These are phyloP conservation scores for Cercospora citrullina DNA, from an alignment of 2,329 filamentous ascomycete genomes.

Conservation along the genomic window DNA sequence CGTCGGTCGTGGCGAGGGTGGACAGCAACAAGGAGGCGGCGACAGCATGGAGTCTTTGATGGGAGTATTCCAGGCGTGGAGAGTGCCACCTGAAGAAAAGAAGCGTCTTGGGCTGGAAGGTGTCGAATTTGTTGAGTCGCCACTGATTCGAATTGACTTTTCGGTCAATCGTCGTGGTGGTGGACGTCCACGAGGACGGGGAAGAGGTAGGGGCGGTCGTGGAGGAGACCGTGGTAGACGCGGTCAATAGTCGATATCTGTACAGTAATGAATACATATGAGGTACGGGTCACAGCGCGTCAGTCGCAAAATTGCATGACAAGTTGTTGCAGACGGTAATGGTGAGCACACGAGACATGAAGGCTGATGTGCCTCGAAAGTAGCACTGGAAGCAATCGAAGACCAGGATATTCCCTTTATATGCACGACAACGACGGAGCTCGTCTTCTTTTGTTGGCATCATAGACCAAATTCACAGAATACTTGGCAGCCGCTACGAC, in stretches of 20 bases:
- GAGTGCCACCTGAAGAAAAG: slow-evolving; percentile 60
- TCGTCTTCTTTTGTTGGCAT: not conserved
- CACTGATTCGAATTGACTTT: slow-evolving; percentile 66
- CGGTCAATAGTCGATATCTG: slow-evolving; percentile 1
- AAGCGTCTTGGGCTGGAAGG: slow-evolving; percentile 57
- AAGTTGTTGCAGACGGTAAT: not conserved
- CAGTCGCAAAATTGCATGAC: not conserved
- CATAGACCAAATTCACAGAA: not conserved
- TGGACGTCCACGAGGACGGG: slow-evolving; percentile 39
- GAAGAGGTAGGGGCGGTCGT: slow-evolving; percentile 34
- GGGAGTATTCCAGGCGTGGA: slow-evolving; percentile 71
- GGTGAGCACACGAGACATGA: not conserved
- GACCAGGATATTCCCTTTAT: not conserved
- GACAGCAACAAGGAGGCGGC: not conserved
- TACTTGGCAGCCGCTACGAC: not conserved
- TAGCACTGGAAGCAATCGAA: not conserved
- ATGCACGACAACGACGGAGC: not conserved
- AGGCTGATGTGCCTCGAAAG: not conserved
- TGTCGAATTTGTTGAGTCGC: slow-evolving; percentile 65
- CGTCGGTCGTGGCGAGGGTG: slow-evolving; percentile 41
- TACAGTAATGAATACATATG: not conserved
- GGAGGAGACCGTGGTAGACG: slow-evolving; percentile 22
- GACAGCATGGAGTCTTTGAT: slow-evolving; percentile 43
- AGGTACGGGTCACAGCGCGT: not conserved
- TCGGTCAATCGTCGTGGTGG: slow-evolving; percentile 50